Evolutionary conservation across 2,329 filamentous ascomycete species (phyloP), one percentile per base, ranked within the genome.

Genomic region (Cryoendolithus antarcticus): DNA sequence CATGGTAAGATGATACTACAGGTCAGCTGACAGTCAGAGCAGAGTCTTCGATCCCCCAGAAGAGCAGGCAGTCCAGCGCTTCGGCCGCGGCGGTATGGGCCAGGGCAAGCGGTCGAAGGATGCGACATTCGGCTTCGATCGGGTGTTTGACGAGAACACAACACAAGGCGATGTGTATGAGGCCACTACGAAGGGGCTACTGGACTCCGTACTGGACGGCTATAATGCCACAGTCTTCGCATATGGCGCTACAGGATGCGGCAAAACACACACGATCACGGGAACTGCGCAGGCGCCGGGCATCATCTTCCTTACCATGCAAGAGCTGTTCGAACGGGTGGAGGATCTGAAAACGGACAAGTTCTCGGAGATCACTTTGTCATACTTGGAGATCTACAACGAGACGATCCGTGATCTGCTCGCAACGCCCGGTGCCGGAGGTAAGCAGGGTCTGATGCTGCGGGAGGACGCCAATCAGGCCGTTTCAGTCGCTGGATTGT

Each of bases 221-320:
- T 98, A 95, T 70, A 98, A 98, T 68, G 91, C 91, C 35, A 98
- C 91, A 0, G 91, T 98, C 4, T 98, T 98, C 59, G 91, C 91
- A 36, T 98, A 98, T 61, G 91, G 91, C 50, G 91, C 91, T 30
- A 98, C 91, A 1, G 91, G 91, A 30, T 98, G 91, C 62, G 91
- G 91, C 62, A 98, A 98, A 67, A 98, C 91, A 15, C 91, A 98
- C 61, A 98, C 91, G 7, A 98, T 98, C 55, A 70, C 66, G 52
- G 91, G 91, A 49, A 95, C 89, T 0, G 66, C 86, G 2, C 83
- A 93, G 58, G 82, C 93, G 55, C 91, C 91, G 0, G 91, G 91
- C 41, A 96, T 98, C 54, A 98, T 98, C 59, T 98, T 96, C 64
- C 67, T 98, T 53, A 96, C 91, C 1, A 98, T 98, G 88, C 89